Evolutionary conservation across 208 protist species (phyloP), one percentile per base, ranked within the genome.

Genomic region (Leishmania guyanensis): DNA sequence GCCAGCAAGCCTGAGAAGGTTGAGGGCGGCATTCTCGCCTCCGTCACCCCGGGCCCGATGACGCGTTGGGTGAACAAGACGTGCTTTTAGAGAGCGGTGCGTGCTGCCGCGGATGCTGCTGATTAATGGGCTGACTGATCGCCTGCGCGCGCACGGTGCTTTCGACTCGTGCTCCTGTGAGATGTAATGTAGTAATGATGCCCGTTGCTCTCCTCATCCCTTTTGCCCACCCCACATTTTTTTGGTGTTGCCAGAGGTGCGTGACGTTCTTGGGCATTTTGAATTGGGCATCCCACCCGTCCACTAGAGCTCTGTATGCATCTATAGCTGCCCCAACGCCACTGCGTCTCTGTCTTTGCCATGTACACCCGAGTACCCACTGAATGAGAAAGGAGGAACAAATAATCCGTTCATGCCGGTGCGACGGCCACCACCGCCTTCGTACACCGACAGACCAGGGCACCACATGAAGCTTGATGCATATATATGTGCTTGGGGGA

Each of bases 51-150:
- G 17, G 90, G 89, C 46, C 90, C 90, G 70, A 91, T 94, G 76
- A 85, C 86, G 48, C 84, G 83, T 60, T 94, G 90, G 90, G 91
- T 91, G 73, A 87, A 87, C 58, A 94, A 94, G 79, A 91, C 86
- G 1, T 87, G 83, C 48, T 88, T 85, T 66, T 91, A 90, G 58
- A 29, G 53, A 48, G 36, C 43, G 43, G 33, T 5, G 14, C 51
- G 56, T 64, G 5, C 33, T 46, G 20, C 10, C 58, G 70, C 22
- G 43, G 43, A 46, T 75, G 69, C 36, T 77, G 72, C 26, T 77
- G 48, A 29, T 51, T 22, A 46, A 46, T 46, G 43, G 43, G 43
- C 43, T 46, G 12, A 17, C 29, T 43, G 51, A 62, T 39, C 5
- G 70, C 36, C n/a, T 36, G 70, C 5, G 70, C 43, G 20, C 9